phyloP scores from a whole-genome alignment of 208 protist species.

The Spongospora subterranea region DNA sequence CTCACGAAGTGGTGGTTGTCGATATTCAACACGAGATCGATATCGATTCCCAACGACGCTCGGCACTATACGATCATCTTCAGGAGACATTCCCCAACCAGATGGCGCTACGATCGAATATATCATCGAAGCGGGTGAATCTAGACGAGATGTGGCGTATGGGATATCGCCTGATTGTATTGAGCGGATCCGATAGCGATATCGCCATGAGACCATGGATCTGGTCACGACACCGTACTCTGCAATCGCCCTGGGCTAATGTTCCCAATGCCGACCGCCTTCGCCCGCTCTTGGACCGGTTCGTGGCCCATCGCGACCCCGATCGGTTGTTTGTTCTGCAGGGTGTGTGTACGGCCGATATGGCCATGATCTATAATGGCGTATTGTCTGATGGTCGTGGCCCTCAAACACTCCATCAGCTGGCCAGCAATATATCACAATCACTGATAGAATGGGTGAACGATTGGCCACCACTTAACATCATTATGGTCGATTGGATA shows the following conservation, averaged over 20 bases:
- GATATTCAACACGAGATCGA: not conserved
- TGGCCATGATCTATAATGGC: not conserved
- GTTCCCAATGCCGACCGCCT: not conserved
- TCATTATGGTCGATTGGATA: conserved; percentile 40
- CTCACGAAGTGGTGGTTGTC: not conserved
- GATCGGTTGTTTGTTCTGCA: conserved; percentile 1
- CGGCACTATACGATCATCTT: not conserved
- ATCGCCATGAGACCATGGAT: conserved; percentile 16
- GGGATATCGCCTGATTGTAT: not conserved
- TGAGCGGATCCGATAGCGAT: not conserved
- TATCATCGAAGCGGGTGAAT: not conserved
- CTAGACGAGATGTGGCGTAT: not conserved
- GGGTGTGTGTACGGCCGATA: not conserved
- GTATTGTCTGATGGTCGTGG: not conserved
- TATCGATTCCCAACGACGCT: not conserved
- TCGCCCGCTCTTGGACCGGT: not conserved
- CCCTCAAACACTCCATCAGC: not conserved
- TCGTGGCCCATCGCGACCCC: not conserved
- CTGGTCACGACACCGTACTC: not conserved
- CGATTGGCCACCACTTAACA: not conserved
- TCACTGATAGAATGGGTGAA: not conserved
- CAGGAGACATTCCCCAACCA: not conserved
- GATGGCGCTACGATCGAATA: not conserved
- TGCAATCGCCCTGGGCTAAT: conserved; percentile 12
- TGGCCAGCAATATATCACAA: not conserved